Evolutionary conservation across 805 yeast species (phyloP).

Genomic region (Grigorovia humatica): DNA sequence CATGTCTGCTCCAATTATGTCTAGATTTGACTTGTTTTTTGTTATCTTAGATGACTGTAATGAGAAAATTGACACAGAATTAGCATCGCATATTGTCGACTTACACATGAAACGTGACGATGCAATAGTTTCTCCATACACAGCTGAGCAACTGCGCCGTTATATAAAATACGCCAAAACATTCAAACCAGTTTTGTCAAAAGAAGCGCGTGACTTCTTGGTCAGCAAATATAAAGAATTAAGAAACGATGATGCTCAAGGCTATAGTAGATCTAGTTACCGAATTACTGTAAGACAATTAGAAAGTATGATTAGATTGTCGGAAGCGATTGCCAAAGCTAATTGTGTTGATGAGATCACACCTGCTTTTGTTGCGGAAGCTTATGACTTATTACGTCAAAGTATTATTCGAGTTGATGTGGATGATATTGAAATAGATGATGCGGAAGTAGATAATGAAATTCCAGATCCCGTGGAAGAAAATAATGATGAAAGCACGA

Average conservation of each 20-base stretch:
- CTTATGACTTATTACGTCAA: constrained; percentile 79
- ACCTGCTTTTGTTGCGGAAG: constrained; percentile 82
- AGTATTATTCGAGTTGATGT: constrained; percentile 89
- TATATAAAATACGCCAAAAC: constrained; percentile 89
- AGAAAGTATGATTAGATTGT: constrained; percentile 84
- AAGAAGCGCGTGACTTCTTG: constrained; percentile 65
- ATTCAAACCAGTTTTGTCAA: constrained; percentile 80
- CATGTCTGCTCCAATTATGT: constrained; percentile 98
- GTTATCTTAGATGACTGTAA: constrained; percentile 93
- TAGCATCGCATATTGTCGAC: constrained; percentile 88
- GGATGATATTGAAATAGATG: constrained; percentile 83
- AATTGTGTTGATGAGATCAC: constrained; percentile 86
- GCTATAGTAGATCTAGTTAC: constrained; percentile 66
- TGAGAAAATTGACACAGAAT: constrained; percentile 76
- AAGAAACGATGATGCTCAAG: constrained; percentile 85
- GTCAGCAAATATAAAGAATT: constrained; percentile 76
- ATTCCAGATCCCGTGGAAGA: neutral
- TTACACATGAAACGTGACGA: constrained; percentile 84
- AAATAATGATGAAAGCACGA: constrained; percentile 8
- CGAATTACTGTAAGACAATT: constrained; percentile 95
- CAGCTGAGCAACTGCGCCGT: constrained; percentile 78
- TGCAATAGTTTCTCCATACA: constrained; percentile 82
- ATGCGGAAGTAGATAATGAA: constrained; percentile 35
- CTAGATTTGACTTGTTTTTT: constrained; percentile 91
- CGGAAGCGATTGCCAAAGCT: constrained; percentile 95